Evolutionary conservation across 441 rosid genomes (phyloP).

Genomic region (Sinapis alba): DNA sequence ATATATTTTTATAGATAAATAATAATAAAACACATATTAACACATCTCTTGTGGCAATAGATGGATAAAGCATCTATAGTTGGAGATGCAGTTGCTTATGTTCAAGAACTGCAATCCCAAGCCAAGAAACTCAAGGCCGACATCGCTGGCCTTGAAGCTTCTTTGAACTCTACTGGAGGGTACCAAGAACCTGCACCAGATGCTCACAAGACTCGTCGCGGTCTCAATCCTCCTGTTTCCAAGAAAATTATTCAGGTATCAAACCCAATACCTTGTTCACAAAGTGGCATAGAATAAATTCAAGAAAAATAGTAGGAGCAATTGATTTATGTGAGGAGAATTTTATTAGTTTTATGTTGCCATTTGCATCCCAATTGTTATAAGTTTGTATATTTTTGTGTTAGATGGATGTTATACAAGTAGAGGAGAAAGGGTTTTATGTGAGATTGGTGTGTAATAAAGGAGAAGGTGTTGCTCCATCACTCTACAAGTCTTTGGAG

Average conservation of each 20-base stretch:
- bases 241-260: conserved; percentile 61
- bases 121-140: conserved; percentile 72
- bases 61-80: conserved; percentile 94
- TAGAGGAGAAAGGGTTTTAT: conserved; percentile 74
- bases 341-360: background rate
- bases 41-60: conserved; percentile 47
- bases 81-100: conserved; percentile 78
- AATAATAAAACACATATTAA: no score
- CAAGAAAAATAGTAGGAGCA: background rate
- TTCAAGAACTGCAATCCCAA: conserved; percentile 72
- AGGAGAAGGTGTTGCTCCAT: conserved; percentile 61
- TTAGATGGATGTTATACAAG: conserved; percentile 74
- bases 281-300: background rate
- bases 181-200: conserved; percentile 39
- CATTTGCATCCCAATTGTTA: background rate
- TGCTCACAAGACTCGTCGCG: conserved; percentile 33
- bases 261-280: background rate
- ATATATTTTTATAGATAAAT: no score
- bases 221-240: conserved; percentile 34
- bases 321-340: background rate
- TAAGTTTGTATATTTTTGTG: background rate
- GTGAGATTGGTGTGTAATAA: conserved; percentile 58
- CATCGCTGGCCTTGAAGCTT: conserved; percentile 64
- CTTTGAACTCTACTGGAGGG: conserved; percentile 44
- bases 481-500: conserved; percentile 75